Evolutionary conservation across 129 eudicot genomes (phyloP).

Genomic region (Arctium minus): DNA sequence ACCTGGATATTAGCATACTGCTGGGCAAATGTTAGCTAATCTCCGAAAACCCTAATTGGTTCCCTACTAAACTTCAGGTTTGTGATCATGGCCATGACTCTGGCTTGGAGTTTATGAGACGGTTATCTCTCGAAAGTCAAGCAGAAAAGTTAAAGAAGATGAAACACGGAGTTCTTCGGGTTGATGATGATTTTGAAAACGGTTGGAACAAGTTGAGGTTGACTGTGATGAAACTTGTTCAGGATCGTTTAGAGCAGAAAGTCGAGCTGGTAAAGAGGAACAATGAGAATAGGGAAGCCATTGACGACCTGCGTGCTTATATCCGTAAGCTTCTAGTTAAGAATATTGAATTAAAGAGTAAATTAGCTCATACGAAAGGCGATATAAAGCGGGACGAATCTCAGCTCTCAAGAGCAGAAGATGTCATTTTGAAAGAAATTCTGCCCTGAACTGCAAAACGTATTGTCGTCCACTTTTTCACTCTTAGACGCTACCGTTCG

Average conservation of each 20-base stretch:
- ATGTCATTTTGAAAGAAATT: conserved; percentile 8
- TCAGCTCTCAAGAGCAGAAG: conserved; percentile 13
- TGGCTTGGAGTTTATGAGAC: background rate
- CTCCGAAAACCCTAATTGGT: background rate
- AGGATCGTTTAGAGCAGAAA: conserved; percentile 32
- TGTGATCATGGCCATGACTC: conserved; percentile 1
- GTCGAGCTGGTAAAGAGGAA: conserved; percentile 37
- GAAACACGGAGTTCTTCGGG: background rate
- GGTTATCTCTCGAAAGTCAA: background rate
- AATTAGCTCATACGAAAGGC: background rate
- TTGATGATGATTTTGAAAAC: conserved; percentile 9
- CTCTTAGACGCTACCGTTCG: background rate
- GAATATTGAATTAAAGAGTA: conserved; percentile 27
- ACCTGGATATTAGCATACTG: background rate
- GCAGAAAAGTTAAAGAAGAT: background rate
- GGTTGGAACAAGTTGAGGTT: conserved; percentile 7
- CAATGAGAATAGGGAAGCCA: conserved; percentile 20
- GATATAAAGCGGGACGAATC: conserved; percentile 13
- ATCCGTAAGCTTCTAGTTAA: conserved; percentile 17
- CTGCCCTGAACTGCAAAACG: background rate
- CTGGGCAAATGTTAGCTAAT: background rate
- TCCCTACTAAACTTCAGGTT: background rate
- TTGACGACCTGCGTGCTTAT: conserved; percentile 9
- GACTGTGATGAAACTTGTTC: conserved; percentile 13
- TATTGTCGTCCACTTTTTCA: background rate